Evolutionary conservation across 2,329 filamentous ascomycete species (phyloP), one percentile per base, ranked within the genome.

Genomic region (Aspergillus fijiensis): DNA sequence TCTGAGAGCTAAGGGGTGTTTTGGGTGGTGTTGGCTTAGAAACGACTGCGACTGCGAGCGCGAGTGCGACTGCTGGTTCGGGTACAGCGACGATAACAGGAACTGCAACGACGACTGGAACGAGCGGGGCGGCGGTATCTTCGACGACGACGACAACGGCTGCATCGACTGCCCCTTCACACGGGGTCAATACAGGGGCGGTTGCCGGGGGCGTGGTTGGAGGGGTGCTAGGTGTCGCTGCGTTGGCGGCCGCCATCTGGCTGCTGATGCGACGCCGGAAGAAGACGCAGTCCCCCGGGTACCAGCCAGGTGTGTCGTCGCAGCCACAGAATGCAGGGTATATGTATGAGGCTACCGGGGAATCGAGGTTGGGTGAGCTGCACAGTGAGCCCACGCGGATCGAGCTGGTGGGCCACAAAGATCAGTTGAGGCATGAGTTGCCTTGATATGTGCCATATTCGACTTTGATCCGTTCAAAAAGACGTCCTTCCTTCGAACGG

Each of bases 121-220:
- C 33, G 33, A 35, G 33, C 12, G 33, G 39, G 3, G 2, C 16
- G 39, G 6, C 39, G 14, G 16, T 19, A 5, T 19, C 16, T 45
- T 16, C 39, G 14, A 42, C 4, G 2, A 12, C 33, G 14, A 45
- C 14, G 6, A 16, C 39, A 9, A 42, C 14, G 14, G n/a, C n/a
- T 45, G 39, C 16, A 7, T 16, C 39, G 6, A 16, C 39, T 25
- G 31, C 56, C 14, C 21, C 31, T 25, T 48, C 49, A 14, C 16
- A 45, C 25, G 39, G 39, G 5, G 51, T 48, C n/a, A 49, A 58
- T 45, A 48, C 35, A 6, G 56, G 49, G 16, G 56, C 56, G 11
- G 51, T 58, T 19, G 56, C 56, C 14, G 56, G 56, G 4, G 56
- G 56, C 27, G 49, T 58, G 12, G 56, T 51, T 4, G 49, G 56